Evolutionary conservation across 345 rosid species (phyloP).

Genomic region (Populus nigra): DNA sequence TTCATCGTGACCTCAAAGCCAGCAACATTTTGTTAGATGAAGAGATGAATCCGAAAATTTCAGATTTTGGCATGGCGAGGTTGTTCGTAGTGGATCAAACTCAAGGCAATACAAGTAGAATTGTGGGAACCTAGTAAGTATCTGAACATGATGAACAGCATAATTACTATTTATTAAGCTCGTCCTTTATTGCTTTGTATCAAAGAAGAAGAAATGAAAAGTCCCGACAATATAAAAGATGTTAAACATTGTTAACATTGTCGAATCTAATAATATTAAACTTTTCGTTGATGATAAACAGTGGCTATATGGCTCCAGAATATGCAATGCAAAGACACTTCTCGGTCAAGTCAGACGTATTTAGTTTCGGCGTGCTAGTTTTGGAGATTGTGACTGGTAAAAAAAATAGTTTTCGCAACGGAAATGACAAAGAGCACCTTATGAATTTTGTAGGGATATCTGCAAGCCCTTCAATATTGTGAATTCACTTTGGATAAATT

Average conservation of each 20-base stretch:
- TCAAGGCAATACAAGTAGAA: conserved; percentile 8
- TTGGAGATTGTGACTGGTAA: conserved; percentile 41
- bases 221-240: too few species aligned
- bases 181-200: not conserved
- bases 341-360: not conserved
- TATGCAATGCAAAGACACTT: conserved; percentile 6
- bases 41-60: too few species aligned
- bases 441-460: not conserved
- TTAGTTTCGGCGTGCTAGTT: conserved; percentile 6
- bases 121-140: conserved; percentile 18
- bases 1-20: too few species aligned
- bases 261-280: too few species aligned
- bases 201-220: too few species aligned
- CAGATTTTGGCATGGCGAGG: conserved; percentile 10
- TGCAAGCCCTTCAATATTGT: rapidly evolving
- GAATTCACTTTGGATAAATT: not conserved
- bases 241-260: too few species aligned
- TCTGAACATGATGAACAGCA: not conserved
- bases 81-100: conserved; percentile 9
- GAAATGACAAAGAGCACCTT: conserved; percentile 27
- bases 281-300: not conserved
- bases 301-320: conserved; percentile 48
- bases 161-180: not conserved
- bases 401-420: conserved; percentile 24
- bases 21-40: too few species aligned